Evolutionary conservation across 2,329 filamentous ascomycete species (phyloP).

Genomic region (Arthrobotrys iridis): DNA sequence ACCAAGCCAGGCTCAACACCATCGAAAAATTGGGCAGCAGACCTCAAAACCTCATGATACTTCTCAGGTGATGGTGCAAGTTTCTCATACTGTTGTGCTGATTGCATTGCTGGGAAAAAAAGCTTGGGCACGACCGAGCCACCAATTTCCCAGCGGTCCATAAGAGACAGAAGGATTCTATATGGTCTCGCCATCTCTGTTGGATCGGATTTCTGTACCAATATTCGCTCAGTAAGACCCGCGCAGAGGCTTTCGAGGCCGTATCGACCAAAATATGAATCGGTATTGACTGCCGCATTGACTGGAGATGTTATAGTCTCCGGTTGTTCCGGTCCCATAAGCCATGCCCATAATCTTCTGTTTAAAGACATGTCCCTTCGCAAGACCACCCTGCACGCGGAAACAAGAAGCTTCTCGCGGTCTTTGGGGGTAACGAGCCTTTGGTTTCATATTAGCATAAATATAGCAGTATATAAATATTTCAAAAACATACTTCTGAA

Average conservation of each 20-base stretch:
- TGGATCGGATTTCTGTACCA: slow-evolving; percentile 66
- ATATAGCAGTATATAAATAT: background rate
- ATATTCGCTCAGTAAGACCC: slow-evolving; percentile 81
- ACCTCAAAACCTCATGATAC: slow-evolving; percentile 86
- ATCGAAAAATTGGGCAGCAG: slow-evolving; percentile 95
- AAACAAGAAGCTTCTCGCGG: slow-evolving; percentile 80
- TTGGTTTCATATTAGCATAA: background rate
- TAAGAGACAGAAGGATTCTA: slow-evolving; percentile 89
- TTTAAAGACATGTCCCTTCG: slow-evolving; percentile 97
- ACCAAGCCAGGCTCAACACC: slow-evolving; percentile 94
- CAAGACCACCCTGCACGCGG: slow-evolving; percentile 85
- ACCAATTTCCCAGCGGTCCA: slow-evolving; percentile 98
- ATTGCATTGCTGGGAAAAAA: slow-evolving; percentile 85
- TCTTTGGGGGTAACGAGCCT: slow-evolving; percentile 70
- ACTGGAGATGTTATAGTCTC: slow-evolving; percentile 58
- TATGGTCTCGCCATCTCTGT: slow-evolving; percentile 83
- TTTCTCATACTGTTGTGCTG: slow-evolving; percentile 77
- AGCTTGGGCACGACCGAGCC: slow-evolving; percentile 86
- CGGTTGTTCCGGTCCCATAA: slow-evolving; percentile 77
- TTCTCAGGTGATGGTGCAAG: slow-evolving; percentile 73
- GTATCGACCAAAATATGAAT: slow-evolving; percentile 83
- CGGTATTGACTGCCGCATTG: slow-evolving; percentile 63
- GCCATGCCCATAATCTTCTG: slow-evolving; percentile 92
- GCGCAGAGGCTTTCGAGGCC: slow-evolving; percentile 78
- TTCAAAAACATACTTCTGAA: slow-evolving; percentile 73